A percentile compares a stretch with the other conserved stretches of the same genome.
These are phyloP conservation scores for Sistotremastrum suecicum DNA, from an alignment of 768 basidiomycete species.

Conservation along the genomic window DNA sequence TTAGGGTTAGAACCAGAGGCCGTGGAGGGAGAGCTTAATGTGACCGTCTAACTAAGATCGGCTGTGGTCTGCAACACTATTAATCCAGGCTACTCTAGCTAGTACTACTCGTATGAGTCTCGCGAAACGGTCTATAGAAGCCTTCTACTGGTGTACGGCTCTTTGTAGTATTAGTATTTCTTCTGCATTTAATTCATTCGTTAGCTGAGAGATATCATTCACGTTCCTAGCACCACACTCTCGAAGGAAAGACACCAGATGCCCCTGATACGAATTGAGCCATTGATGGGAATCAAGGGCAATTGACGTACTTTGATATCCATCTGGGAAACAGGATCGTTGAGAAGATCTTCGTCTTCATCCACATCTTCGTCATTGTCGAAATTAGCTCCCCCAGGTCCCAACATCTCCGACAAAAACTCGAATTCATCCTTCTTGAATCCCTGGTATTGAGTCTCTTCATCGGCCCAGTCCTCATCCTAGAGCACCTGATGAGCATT, in stretches of 20 bases:
- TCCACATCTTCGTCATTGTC: constrained; percentile 67
- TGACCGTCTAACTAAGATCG: too few species aligned
- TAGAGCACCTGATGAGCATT: background rate
- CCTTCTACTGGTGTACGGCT: background rate
- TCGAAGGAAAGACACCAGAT: constrained; percentile 54
- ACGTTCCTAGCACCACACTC: constrained; percentile 53
- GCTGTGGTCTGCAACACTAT: too few species aligned
- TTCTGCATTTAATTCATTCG: constrained; percentile 54
- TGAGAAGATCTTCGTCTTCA: constrained; percentile 76
- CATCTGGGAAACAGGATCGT: constrained; percentile 76
- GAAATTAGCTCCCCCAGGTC: constrained; percentile 54
- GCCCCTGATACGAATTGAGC: constrained; percentile 28
- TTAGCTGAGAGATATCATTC: constrained; percentile 44
- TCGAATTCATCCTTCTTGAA: constrained; percentile 66
- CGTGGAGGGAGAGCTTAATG: constrained; percentile 73
- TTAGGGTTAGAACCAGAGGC: constrained; percentile 65
- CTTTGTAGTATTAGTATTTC: constrained; percentile 51
- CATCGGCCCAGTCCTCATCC: constrained; percentile 93
- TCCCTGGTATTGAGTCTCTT: constrained; percentile 48
- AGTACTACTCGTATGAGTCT: too few species aligned
- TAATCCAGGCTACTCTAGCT: too few species aligned
- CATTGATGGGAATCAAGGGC: constrained; percentile 10
- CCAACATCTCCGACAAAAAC: constrained; percentile 74
- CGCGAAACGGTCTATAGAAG: too few species aligned
- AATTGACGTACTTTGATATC: constrained; percentile 50